These are phyloP conservation scores for Gossypium schwendimanii DNA, from an alignment of 441 rosid genomes.

Conservation along the genomic window DNA sequence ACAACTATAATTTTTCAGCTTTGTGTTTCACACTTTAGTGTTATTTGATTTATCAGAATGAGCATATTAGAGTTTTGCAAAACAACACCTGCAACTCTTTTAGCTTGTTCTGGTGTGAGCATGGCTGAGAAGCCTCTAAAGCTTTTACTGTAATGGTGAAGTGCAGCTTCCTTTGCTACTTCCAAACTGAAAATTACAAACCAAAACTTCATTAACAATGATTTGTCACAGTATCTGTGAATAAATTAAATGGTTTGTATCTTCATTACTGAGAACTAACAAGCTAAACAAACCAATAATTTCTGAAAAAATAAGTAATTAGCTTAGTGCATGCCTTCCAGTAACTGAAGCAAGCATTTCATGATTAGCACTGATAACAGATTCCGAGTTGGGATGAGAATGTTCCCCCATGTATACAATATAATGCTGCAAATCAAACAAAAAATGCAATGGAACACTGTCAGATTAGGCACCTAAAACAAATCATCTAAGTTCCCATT, in stretches of 20 bases:
- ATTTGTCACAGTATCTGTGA: neutral
- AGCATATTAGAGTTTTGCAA: neutral
- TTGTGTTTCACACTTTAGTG: neutral
- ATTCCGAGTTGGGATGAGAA: slow-evolving; percentile 34
- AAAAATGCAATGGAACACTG: neutral
- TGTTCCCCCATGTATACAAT: slow-evolving; percentile 48
- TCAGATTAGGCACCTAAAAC: neutral
- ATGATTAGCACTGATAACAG: slow-evolving; percentile 37
- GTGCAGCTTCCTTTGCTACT: slow-evolving; percentile 23
- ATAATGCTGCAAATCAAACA: slow-evolving; percentile 36
- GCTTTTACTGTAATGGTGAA: slow-evolving; percentile 44
- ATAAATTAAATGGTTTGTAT: neutral
- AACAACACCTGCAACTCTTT: slow-evolving; percentile 24
- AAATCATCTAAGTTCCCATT: neutral
- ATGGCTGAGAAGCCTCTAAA: slow-evolving; percentile 48
- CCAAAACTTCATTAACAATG: neutral
- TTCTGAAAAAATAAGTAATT: neutral
- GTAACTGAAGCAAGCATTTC: slow-evolving; percentile 34
- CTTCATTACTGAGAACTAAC: neutral
- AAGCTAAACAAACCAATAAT: neutral
- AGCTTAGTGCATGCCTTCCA: slow-evolving; percentile 24
- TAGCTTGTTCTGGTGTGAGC: slow-evolving; percentile 39
- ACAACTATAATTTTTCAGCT: neutral
- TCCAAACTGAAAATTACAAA: slow-evolving; percentile 23
- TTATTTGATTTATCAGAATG: neutral